Evolutionary conservation across 495 filamentous ascomycete genomes (phyloP), one percentile per base, ranked within the genome.

Genomic region (Trichoderma asperelloides): DNA sequence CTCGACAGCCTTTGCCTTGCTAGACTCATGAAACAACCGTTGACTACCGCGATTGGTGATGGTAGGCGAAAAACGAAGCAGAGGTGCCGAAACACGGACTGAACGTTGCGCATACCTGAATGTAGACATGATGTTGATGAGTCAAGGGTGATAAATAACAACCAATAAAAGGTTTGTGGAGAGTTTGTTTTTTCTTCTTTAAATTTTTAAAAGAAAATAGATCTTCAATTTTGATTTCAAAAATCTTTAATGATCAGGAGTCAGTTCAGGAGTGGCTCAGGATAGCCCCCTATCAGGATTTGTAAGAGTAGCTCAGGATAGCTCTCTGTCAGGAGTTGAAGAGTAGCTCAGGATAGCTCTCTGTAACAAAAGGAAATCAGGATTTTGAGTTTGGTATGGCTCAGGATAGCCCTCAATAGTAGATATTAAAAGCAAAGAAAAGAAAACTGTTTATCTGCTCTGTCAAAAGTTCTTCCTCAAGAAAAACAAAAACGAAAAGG

Each of bases 361-460:
- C 60, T 33, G 60, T 33, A 33, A 63, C 28, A 63, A 63, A 40
- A 33, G 15, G 23, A 33, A 63, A 63, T 33, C 60, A 63, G 37
- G 60, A 63, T 30, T 33, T n/a, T 33, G 28, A 33, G 60, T 40
- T 37, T 63, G 15, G 8, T 62, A 39, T 33, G 60, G 60, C 45
- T 66, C 65, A 66, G 65, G 43, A 49, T 66, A 49, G 43, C 65
- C 77, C 67, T 71, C 71, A 71, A 60, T 27, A 21, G 49, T 2
- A 57, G 30, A 27, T 13, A 30, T 16, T 47, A n/a, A 47, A 18
- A n/a, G 13, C 0, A 47, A n/a, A 47, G 13, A 47, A 47, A 12
- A 3, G 18, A 47, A 47, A 47, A 16, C 0, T 37, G 33, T 7
- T 23, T 51, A n/a, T 11, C n/a, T 51, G 9, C 5, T 18, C 18